Evolutionary conservation across 371 early-diverging fungal species (phyloP).

Genomic region (Zychaea mexicana): DNA sequence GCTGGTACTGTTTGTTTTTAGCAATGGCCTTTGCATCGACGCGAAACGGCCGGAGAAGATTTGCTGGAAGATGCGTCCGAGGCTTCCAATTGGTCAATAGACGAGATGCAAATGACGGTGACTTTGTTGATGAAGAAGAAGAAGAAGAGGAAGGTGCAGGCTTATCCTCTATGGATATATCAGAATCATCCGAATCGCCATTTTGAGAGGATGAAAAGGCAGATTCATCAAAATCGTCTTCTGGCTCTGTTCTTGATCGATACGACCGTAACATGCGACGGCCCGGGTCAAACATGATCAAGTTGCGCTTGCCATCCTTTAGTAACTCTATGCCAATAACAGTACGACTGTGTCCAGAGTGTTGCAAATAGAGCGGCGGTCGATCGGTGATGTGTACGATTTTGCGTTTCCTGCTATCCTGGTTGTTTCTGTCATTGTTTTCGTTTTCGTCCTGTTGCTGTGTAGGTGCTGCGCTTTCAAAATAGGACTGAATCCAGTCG

Average conservation of each 20-base stretch:
- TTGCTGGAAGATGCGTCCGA: constrained; percentile 20
- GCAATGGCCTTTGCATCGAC: constrained; percentile 47
- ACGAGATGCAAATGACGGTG: constrained; percentile 14
- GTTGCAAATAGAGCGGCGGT: constrained; percentile 77
- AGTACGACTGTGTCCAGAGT: constrained; percentile 75
- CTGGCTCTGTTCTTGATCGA: constrained; percentile 10
- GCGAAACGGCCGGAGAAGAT: constrained; percentile 36
- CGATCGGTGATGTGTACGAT: constrained; percentile 48
- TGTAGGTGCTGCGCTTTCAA: constrained; percentile 16
- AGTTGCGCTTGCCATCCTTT: constrained; percentile 43
- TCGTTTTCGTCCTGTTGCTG: background rate
- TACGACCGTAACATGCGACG: constrained; percentile 46
- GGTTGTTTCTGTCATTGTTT: background rate
- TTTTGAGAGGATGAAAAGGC: background rate
- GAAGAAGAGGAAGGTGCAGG: background rate
- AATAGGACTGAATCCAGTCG: constrained; percentile 61
- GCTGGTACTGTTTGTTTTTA: constrained; percentile 46
- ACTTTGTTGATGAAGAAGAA: background rate
- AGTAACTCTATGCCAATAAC: constrained; percentile 69
- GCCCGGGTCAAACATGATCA: constrained; percentile 74
- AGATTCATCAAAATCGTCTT: constrained; percentile 20
- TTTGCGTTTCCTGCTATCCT: background rate
- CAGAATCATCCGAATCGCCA: constrained; percentile 9
- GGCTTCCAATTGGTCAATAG: constrained; percentile 14
- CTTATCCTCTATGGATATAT: background rate